Base-by-base conservation (phyloP, 176 grass and related monocot genomes). In the Puya raimondii region DNA sequence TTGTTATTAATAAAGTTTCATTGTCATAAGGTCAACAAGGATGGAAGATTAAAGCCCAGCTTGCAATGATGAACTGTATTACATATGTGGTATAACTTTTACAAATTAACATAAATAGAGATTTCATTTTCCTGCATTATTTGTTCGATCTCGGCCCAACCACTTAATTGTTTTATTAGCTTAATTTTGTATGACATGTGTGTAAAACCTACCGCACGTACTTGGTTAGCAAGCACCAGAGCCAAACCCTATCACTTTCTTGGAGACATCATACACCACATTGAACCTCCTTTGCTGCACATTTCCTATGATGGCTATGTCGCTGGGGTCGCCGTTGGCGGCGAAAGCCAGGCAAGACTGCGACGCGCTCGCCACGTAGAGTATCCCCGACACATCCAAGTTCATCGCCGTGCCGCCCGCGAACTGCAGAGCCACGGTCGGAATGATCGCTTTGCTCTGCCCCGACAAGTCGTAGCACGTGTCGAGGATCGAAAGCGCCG, bases 271-370 rank as follows among this genome's bases (percentile, higher is more conserved):
- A 65, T 91, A 87, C 14, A 91, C 49, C 1, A 96, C 80, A 51
- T 71, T 53, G 27, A 89, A 82, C 50, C 73, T 91, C 79, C 80
- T 89, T 76, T 89, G 92, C 77, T 96, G 92, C 56, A 83, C 81
- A 73, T 91, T 96, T 20, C 92, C 92, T 11, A 91, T 2, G 61
- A 96, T 89, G 57, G 72, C 64, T 7, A 73, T 12, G 17, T 61
- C 71, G 17, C 5, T 47, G 20, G 72, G 68, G 3, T 78, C 76
- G 9, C 64, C 50, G 58, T 91, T 91, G 42, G 71, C 52, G 1
- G 86, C 83, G 56, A 96, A 96, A 1, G 73, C 88, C 9, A 96
- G 84, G 81, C 92, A 96, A 64, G 73, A 76, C 76, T 83, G 83
- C 54, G 92, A 84, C 47, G 10, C 0, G 64, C 23, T 65, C 3